Evolutionary conservation across 768 basidiomycete species (phyloP).

Genomic region (Scleroderma citrinum): DNA sequence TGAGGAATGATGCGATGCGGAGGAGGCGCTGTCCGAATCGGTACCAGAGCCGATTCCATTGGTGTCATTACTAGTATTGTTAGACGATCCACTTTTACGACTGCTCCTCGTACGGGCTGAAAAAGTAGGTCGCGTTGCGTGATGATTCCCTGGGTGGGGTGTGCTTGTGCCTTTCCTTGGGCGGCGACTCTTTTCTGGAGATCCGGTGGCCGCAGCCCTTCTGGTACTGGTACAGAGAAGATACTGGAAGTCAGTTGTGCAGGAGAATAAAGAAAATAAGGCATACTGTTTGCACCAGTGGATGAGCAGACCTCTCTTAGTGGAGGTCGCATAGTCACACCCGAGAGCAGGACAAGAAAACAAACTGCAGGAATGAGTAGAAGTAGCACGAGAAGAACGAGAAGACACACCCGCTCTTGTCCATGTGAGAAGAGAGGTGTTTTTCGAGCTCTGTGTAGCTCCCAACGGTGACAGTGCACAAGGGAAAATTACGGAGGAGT

Average conservation of each 20-base stretch:
- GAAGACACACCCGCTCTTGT: constrained; percentile 7
- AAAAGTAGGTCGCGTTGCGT: background rate
- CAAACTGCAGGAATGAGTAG: constrained; percentile 6
- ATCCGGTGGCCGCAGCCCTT: too few species aligned
- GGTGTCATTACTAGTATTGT: background rate
- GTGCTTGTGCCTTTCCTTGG: too few species aligned
- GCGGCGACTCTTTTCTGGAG: too few species aligned
- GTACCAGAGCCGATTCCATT: too few species aligned
- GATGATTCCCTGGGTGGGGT: background rate
- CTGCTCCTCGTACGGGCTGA: background rate
- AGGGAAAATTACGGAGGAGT: constrained; percentile 6
- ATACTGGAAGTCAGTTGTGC: too few species aligned
- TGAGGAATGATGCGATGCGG: background rate
- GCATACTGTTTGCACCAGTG: constrained; percentile 18
- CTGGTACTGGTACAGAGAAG: too few species aligned
- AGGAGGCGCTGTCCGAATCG: background rate
- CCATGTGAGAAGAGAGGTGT: constrained; percentile 14
- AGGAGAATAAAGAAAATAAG: too few species aligned
- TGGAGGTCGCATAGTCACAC: constrained; percentile 13
- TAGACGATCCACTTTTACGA: background rate
- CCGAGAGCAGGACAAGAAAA: constrained; percentile 10
- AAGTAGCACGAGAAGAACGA: too few species aligned
- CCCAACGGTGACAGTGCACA: constrained; percentile 12
- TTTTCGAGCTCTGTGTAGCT: constrained; percentile 17
- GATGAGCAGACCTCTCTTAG: constrained; percentile 18